A percentile compares a stretch with the other conserved stretches of the same genome.
phyloP scores from a whole-genome alignment of 805 yeast genomes.

The Metschnikowia cerradonensis region DNA sequence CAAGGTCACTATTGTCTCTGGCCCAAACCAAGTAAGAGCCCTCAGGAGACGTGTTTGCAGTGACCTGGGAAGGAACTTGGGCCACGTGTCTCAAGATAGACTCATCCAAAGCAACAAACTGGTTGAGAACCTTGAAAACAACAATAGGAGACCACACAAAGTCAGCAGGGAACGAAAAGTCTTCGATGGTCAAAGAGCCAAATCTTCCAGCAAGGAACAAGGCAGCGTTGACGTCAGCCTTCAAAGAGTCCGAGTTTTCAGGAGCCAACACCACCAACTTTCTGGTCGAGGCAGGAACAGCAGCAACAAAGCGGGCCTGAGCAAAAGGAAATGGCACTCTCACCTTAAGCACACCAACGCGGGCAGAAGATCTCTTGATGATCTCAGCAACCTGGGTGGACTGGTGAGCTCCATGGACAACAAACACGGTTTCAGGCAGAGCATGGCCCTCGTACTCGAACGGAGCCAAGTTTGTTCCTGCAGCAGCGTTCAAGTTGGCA shows the following conservation, averaged over 20 bases:
- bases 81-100: constrained; percentile 20
- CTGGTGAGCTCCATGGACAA: constrained; percentile 73
- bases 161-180: constrained; percentile 47
- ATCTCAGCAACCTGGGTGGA: constrained; percentile 49
- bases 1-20: constrained; percentile 55
- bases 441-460: constrained; percentile 68
- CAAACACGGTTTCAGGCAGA: constrained; percentile 70
- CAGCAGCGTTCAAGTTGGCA: constrained; percentile 45
- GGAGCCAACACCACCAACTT: constrained; percentile 69
- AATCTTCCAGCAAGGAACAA: constrained; percentile 49
- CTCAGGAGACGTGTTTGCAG: constrained; percentile 41
- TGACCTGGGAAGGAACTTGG: constrained; percentile 17
- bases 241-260: constrained; percentile 44
- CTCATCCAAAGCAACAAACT: constrained; percentile 36
- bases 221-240: constrained; percentile 70
- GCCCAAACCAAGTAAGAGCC: constrained; percentile 61
- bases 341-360: constrained; percentile 61
- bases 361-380: constrained; percentile 29
- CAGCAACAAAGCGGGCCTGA: constrained; percentile 50
- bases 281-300: constrained; percentile 56
- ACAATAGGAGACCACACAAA: constrained; percentile 57
- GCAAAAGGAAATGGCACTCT: constrained; percentile 83
- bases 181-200: constrained; percentile 41
- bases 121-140: constrained; percentile 43
- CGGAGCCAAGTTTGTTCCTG: constrained; percentile 52